Evolutionary conservation across 345 rosid genomes (phyloP).

Genomic region (Eucalyptus sideroxylon): DNA sequence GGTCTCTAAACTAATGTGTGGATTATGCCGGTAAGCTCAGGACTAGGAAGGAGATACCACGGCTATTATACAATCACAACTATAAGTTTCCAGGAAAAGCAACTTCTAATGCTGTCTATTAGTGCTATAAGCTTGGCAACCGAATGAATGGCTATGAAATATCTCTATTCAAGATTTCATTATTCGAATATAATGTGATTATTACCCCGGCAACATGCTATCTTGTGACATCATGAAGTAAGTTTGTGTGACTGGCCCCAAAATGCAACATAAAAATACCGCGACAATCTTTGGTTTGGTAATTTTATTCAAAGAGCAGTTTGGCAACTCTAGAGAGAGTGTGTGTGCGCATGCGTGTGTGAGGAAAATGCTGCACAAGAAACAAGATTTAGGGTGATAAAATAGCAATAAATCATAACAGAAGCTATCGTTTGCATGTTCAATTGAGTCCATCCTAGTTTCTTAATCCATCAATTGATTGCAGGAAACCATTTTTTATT

Average conservation of each 20-base stretch:
- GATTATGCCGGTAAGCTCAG: background rate
- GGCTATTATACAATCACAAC: background rate
- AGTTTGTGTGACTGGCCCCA: background rate
- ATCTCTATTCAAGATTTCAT: background rate
- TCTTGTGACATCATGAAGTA: background rate
- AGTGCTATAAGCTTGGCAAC: background rate
- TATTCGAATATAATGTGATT: background rate
- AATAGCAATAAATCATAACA: background rate
- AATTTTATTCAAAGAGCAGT: background rate
- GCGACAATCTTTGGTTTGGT: background rate
- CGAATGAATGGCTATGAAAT: background rate
- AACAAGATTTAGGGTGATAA: background rate
- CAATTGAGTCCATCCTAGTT: background rate
- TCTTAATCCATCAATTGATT: background rate
- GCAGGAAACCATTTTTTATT: background rate
- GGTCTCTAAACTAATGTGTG: background rate
- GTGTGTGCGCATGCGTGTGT: background rate
- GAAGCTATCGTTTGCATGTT: background rate
- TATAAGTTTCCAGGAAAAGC: background rate
- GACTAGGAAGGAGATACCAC: background rate
- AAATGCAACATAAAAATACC: background rate
- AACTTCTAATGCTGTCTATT: background rate
- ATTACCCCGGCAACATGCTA: background rate
- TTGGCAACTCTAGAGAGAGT: background rate
- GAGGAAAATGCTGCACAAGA: background rate